A percentile compares a stretch with the other conserved stretches of the same genome.
phyloP scores from a whole-genome alignment of 768 basidiomycete genomes.

The Daedalea quercina region DNA sequence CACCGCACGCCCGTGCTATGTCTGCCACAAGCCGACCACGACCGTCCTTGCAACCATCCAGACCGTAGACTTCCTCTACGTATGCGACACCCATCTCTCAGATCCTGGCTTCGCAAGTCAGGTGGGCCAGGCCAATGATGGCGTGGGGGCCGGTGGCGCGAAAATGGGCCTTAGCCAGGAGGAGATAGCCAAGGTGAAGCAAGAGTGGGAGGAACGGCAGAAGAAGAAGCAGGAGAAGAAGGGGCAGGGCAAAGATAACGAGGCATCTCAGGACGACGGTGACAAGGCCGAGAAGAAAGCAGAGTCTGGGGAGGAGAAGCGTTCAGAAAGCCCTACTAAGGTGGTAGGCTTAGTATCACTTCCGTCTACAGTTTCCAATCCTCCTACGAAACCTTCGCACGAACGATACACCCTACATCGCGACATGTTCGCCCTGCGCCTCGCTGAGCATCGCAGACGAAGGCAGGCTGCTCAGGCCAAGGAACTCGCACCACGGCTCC shows the following conservation, averaged over 20 bases:
- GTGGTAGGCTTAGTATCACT: conserved; percentile 24
- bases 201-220: conserved; percentile 75
- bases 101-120: conserved; percentile 71
- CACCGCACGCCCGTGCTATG: conserved; percentile 71
- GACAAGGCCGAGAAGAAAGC: conserved; percentile 31
- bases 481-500: conserved; percentile 65
- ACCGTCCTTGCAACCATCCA: conserved; percentile 82
- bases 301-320: conserved; percentile 26
- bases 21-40: conserved; percentile 75
- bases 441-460: conserved; percentile 64
- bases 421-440: conserved; percentile 75
- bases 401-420: conserved; percentile 78
- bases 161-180: conserved; percentile 47
- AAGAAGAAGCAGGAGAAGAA: conserved; percentile 51
- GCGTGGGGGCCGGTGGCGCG: conserved; percentile 21
- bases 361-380: conserved; percentile 24
- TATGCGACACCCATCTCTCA: conserved; percentile 72
- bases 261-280: conserved; percentile 25
- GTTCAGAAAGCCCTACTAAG: conserved; percentile 19
- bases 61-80: conserved; percentile 81
- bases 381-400: conserved; percentile 43
- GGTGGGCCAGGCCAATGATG: conserved; percentile 32
- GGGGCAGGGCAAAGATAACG: conserved; percentile 40
- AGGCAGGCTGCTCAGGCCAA: conserved; percentile 61
- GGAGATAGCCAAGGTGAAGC: conserved; percentile 72